phyloP scores from a whole-genome alignment of 2,329 filamentous ascomycete species.

The Cladosporium sp. region DNA sequence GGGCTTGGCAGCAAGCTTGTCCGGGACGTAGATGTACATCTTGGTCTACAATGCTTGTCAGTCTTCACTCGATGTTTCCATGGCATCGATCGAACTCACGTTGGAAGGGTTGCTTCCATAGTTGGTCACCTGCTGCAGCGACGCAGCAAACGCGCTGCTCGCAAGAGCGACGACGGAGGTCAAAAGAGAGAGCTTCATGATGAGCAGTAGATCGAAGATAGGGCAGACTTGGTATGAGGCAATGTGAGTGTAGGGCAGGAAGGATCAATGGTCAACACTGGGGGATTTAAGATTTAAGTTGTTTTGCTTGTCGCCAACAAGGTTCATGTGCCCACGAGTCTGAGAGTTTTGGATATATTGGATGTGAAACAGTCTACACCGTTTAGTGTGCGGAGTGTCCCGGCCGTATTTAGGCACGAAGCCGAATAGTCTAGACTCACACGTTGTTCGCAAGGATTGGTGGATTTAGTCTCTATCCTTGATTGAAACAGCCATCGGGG shows the following conservation, averaged over 20 bases:
- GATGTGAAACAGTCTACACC: background rate
- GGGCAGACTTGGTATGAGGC: background rate
- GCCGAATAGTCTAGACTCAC: background rate
- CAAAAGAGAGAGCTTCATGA: constrained; percentile 8
- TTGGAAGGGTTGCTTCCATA: constrained; percentile 13
- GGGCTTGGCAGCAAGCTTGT: constrained; percentile 24
- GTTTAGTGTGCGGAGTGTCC: constrained; percentile 6
- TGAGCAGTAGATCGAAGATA: background rate
- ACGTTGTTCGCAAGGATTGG: background rate
- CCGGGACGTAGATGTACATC: constrained; percentile 44
- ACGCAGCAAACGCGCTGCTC: constrained; percentile 8
- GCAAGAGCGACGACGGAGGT: constrained; percentile 9
- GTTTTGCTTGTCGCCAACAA: constrained; percentile 13
- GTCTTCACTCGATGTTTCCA: background rate
- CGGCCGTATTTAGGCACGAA: constrained; percentile 3
- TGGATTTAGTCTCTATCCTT: constrained; percentile 3
- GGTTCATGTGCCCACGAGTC: background rate
- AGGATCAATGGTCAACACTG: background rate
- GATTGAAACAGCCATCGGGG: constrained; percentile 6
- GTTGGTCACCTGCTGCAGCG: constrained; percentile 16
- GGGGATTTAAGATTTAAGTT: constrained; percentile 7
- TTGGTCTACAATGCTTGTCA: constrained; percentile 45
- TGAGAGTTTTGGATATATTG: constrained; percentile 4
- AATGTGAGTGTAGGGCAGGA: background rate
- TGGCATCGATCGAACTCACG: background rate